A percentile compares a stretch with the other conserved stretches of the same genome.
Evolutionary conservation across 768 basidiomycete species (phyloP).

Genomic region (Hortiboletus flavorubellus): DNA sequence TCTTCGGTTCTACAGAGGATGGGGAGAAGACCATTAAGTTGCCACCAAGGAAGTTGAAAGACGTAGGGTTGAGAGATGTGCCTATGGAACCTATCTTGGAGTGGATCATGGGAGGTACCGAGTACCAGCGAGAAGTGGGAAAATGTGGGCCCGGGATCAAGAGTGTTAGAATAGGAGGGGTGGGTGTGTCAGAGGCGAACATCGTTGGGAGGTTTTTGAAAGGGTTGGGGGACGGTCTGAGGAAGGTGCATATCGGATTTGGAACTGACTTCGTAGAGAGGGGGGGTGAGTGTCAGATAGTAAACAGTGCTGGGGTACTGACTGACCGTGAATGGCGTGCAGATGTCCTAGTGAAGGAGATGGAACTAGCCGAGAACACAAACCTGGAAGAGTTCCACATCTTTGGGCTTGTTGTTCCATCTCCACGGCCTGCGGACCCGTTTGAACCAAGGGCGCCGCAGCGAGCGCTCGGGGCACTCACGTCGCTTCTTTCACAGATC

Average conservation of each 20-base stretch:
- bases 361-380: constrained; percentile 25
- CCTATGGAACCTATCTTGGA: constrained; percentile 25
- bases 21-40: constrained; percentile 7
- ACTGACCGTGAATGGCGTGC: constrained; percentile 8
- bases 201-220: constrained; percentile 27
- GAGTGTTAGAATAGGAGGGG: constrained; percentile 28
- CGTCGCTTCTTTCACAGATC: constrained; percentile 26
- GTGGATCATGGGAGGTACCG: constrained; percentile 26
- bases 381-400: constrained; percentile 30
- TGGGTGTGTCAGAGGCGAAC: constrained; percentile 25
- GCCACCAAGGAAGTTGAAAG: constrained; percentile 22
- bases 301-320: too few species aligned
- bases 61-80: constrained; percentile 26
- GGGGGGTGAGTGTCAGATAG: constrained; percentile 23
- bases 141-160: constrained; percentile 10
- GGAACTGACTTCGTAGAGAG: constrained; percentile 28
- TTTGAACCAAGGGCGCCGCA: constrained; percentile 12
- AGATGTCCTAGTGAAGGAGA: constrained; percentile 27
- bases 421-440: constrained; percentile 25
- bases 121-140: constrained; percentile 11
- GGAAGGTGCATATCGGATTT: constrained; percentile 29
- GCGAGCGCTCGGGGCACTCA: constrained; percentile 22
- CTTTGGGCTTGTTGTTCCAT: constrained; percentile 32
- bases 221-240: constrained; percentile 18
- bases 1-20: constrained; percentile 4